Evolutionary conservation across 345 rosid species (phyloP), one percentile per base, ranked within the genome.

Genomic region (Aquilaria malaccensis): DNA sequence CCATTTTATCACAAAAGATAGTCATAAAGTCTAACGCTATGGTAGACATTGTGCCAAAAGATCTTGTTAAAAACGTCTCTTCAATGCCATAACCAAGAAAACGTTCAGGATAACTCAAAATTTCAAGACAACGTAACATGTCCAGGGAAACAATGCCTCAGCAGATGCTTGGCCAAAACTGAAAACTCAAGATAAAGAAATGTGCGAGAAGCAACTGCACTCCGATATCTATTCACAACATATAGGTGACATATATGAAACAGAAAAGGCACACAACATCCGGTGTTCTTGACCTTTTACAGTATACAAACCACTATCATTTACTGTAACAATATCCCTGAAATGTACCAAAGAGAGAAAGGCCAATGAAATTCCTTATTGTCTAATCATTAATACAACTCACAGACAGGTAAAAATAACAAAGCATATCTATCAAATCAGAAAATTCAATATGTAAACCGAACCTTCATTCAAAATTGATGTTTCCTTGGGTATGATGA

Each of bases 391-490:
- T 61, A 74, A 79, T 68, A 78, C 86, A 81, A 67, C 73, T 70
- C 83, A 73, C 88, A 84, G 80, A 73, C 79, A 81, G 85, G 83
- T 78, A 77, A 62, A 79, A 76, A 74, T 66, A 62, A 72, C 53
- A 66, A 78, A 58, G 63, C 70, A 60, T 55, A 52, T 56, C 22
- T 22, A 13, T 46, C 68, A 64, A 72, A 66, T 51, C 53, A 73
- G 48, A 74, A 72, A 77, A 62, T 50, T 63, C 58, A 69, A 69
- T 50, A 79, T 65, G 72, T 72, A 74, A 73, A 76, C 72, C 81
- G 69, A 67, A 70, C 77, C 79, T 59, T 75, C 67, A 72, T 81
- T 77, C 97, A 88, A 90, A 94, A 94, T 78, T 88, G 85, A 71
- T 76, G 67, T 72, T 71, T 59, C 69, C 67, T 68, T 69, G 64